Conservation (phyloP, 2,329 filamentous ascomycete genomes). For the Aspergillus candidus region DNA sequence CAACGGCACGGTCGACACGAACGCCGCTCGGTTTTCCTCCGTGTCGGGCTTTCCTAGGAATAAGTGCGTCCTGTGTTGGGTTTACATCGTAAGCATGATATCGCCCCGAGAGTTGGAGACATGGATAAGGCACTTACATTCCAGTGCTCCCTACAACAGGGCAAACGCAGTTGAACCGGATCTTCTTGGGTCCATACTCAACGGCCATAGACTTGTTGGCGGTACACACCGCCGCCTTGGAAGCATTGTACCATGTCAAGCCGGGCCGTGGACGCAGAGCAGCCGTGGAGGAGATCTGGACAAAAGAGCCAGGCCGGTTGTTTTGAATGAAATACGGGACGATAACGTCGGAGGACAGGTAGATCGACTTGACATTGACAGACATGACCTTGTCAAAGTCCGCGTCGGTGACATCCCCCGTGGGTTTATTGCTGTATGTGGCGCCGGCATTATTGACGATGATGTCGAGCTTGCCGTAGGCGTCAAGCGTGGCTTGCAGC, state of each 20-base stretch:
- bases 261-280: conserved; percentile 34
- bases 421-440: conserved; percentile 32
- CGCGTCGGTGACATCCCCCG: conserved; percentile 32
- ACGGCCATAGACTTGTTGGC: conserved; percentile 22
- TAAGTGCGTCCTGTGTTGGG: conserved; percentile 56
- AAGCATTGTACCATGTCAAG: conserved; percentile 39
- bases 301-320: conserved; percentile 30
- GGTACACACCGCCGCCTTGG: conserved; percentile 36
- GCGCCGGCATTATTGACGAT: conserved; percentile 43
- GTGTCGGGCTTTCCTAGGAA: conserved; percentile 40
- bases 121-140: conserved; percentile 9
- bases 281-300: conserved; percentile 38
- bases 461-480: conserved; percentile 32
- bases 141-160: conserved; percentile 20
- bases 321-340: conserved; percentile 32
- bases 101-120: background rate
- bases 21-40: conserved; percentile 33
- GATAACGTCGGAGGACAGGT: conserved; percentile 26
- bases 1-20: conserved; percentile 33
- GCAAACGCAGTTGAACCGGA: conserved; percentile 23
- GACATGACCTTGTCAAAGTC: conserved; percentile 37
- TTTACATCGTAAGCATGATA: conserved; percentile 51
- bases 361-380: conserved; percentile 39
- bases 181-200: conserved; percentile 19
- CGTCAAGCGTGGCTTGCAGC: conserved; percentile 17